These are phyloP conservation scores for Backusella circina DNA, from an alignment of 192 early-diverging fungal species.

Conservation along the genomic window DNA sequence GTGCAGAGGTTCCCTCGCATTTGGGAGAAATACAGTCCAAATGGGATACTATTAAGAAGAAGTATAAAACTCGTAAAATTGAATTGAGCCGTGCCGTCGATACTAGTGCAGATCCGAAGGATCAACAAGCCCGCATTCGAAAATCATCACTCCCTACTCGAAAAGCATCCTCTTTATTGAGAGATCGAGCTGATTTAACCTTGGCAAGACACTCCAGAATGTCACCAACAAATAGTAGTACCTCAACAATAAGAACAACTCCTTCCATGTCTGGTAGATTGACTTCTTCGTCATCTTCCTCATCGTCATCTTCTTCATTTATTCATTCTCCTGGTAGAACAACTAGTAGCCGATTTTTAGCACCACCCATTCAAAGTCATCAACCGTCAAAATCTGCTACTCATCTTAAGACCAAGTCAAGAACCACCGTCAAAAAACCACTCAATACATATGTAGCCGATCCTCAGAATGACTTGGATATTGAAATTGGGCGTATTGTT, in stretches of 20 bases:
- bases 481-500: constrained; percentile 57
- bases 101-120: background rate
- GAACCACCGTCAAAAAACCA: constrained; percentile 1
- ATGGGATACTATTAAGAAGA: constrained; percentile 7
- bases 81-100: constrained; percentile 14
- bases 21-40: background rate
- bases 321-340: background rate
- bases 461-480: constrained; percentile 51
- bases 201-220: background rate
- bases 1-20: background rate
- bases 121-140: constrained; percentile 6
- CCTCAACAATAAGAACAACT: background rate
- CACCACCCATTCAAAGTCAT: background rate
- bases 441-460: constrained; percentile 39
- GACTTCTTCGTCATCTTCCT: background rate
- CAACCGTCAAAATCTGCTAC: constrained; percentile 15
- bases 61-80: constrained; percentile 6
- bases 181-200: constrained; percentile 6
- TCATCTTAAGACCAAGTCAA: background rate
- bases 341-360: background rate
- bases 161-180: constrained; percentile 18
- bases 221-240: constrained; percentile 2
- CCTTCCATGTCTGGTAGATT: background rate
- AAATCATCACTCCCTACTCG: constrained; percentile 30
- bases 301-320: background rate